These are phyloP conservation scores for Bondarzewia mesenterica DNA, from an alignment of 1,284 basidiomycete genomes.

Conservation along the genomic window DNA sequence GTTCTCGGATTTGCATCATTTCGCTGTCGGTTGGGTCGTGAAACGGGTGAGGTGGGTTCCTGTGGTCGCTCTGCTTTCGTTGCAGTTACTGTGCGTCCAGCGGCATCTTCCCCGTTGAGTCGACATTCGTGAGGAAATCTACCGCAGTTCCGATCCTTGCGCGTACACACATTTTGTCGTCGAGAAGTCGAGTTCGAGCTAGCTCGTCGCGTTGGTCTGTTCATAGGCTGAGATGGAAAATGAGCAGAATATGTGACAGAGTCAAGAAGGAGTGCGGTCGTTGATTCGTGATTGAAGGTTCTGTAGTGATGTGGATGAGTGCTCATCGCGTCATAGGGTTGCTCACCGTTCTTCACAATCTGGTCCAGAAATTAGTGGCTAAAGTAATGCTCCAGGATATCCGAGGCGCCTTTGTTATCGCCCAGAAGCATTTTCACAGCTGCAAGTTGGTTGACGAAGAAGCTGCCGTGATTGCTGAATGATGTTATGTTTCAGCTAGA, in stretches of 20 bases:
- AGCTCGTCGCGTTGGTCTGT: slow-evolving; percentile 40
- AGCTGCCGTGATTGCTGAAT: slow-evolving; percentile 4
- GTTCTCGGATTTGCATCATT: no score
- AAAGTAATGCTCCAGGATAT: slow-evolving; percentile 30
- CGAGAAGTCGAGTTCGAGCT: slow-evolving; percentile 40
- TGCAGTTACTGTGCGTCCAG: not conserved
- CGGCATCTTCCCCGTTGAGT: slow-evolving; percentile 14
- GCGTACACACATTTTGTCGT: slow-evolving; percentile 29
- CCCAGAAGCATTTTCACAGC: slow-evolving; percentile 28
- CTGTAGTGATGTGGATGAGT: slow-evolving; percentile 24
- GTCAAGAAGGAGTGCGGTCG: slow-evolving; percentile 27
- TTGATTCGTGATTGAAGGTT: slow-evolving; percentile 49
- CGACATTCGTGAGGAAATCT: slow-evolving; percentile 41
- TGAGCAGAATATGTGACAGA: not conserved
- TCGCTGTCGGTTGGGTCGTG: slow-evolving; percentile 45
- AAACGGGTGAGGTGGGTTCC: slow-evolving; percentile 38
- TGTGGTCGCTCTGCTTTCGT: slow-evolving; percentile 22
- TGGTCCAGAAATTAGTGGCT: slow-evolving; percentile 32
- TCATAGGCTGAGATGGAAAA: not conserved
- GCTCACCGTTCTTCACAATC: not conserved
- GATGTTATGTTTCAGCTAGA: no score
- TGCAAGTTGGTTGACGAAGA: slow-evolving; percentile 27
- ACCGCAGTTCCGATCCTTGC: slow-evolving; percentile 41
- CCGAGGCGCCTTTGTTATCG: slow-evolving; percentile 25
- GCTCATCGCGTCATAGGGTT: slow-evolving; percentile 15